Percentiles rank a stretch among this genome's conserved stretches.
phyloP scores from a whole-genome alignment of 306 rosid genomes.

The Astragalus glycyphyllos region DNA sequence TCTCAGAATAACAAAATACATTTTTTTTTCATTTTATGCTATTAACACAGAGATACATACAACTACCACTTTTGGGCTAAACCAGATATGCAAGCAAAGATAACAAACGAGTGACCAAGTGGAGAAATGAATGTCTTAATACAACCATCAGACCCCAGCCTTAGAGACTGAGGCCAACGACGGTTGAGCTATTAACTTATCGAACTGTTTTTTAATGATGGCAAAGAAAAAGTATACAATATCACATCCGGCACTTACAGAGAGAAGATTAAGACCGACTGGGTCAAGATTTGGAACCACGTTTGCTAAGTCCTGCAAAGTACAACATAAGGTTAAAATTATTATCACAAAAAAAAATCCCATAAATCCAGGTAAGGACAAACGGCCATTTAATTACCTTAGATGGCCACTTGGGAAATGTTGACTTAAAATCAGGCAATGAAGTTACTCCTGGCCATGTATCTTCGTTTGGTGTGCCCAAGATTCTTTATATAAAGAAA shows the following conservation, averaged over 20 bases:
- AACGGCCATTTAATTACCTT: conserved; percentile 61
- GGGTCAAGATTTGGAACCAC: conserved; percentile 87
- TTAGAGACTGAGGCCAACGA: not conserved
- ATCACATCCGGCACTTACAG: conserved; percentile 64
- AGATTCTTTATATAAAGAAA: conserved; percentile 65
- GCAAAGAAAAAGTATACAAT: conserved; percentile 17
- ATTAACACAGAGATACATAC: not conserved
- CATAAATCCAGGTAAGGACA: conserved; percentile 20
- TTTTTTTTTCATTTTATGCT: conserved; percentile 28
- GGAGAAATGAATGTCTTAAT: not conserved
- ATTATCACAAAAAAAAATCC: conserved; percentile 20
- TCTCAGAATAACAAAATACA: not conserved
- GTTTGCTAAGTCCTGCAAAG: conserved; percentile 74
- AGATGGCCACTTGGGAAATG: conserved; percentile 91
- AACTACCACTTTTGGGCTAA: not conserved
- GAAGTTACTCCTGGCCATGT: conserved; percentile 98
- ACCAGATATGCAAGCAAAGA: not conserved
- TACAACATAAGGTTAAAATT: conserved; percentile 24
- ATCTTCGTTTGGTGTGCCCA: conserved; percentile 96
- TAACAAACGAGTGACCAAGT: not conserved
- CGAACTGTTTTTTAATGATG: conserved; percentile 11
- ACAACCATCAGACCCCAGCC: conserved; percentile 9
- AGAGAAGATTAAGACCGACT: conserved; percentile 86
- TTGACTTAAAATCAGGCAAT: conserved; percentile 92
- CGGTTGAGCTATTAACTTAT: conserved; percentile 3